Evolutionary conservation across 106 monocot species (phyloP).

Genomic region (Gastrodia elata): DNA sequence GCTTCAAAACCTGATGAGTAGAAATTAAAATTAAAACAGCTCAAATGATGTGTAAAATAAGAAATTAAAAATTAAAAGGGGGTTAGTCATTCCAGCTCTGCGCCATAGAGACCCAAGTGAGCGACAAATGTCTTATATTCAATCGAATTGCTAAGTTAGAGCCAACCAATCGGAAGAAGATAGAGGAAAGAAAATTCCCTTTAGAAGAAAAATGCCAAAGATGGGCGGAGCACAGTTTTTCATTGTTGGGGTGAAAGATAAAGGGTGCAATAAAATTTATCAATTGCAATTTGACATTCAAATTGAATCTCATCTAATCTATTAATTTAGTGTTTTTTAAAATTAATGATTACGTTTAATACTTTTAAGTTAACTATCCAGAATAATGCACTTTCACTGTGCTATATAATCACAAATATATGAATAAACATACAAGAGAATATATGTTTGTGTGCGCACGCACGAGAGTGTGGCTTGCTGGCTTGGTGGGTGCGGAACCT

Average conservation of each 20-base stretch:
- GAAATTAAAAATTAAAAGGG: background rate
- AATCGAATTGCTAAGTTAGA: background rate
- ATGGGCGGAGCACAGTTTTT: too few species aligned
- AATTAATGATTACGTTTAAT: background rate
- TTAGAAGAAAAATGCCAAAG: too few species aligned
- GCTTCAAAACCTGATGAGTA: slow-evolving; percentile 81
- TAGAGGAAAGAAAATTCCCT: background rate
- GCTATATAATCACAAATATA: too few species aligned
- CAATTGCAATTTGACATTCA: background rate
- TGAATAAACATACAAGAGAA: too few species aligned
- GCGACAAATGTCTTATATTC: background rate
- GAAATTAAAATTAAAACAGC: background rate
- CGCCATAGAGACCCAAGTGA: background rate
- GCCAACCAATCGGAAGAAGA: background rate
- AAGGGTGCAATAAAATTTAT: background rate
- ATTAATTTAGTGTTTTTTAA: background rate
- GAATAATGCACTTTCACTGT: too few species aligned
- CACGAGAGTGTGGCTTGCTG: too few species aligned
- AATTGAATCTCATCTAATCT: background rate
- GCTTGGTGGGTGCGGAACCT: too few species aligned
- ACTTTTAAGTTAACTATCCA: too few species aligned
- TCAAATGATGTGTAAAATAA: background rate
- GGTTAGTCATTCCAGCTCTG: too few species aligned
- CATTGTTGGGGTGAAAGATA: too few species aligned
- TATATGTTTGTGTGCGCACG: too few species aligned